Evolutionary conservation across 495 filamentous ascomycete species (phyloP), one percentile per base, ranked within the genome.

Genomic region (Aspergillus olivimuriae): DNA sequence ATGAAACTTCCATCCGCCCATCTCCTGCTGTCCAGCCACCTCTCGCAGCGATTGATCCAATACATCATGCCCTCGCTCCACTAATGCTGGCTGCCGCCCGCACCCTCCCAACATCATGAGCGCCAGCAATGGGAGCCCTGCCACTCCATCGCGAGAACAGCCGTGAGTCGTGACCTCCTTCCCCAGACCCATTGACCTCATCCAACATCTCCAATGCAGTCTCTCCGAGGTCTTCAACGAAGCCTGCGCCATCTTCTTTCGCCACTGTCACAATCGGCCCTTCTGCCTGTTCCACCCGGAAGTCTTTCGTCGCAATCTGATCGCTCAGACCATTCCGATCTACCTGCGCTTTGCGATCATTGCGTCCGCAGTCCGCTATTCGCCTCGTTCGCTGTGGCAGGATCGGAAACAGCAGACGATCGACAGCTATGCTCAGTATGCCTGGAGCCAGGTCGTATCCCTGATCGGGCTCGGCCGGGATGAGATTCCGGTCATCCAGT

Each of bases 211-310:
- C 24, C 5, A 5, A 28, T 5, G 24, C 24, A 6, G 24, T 28
- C 24, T 28, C 24, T 11, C 24, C 11, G 24, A 17, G 28, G 44
- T 59, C n/a, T 53, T 59, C 19, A 47, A 50, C 18, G 52, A 56
- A 47, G 53, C 56, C 14, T 53, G 49, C 49, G 44, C 50, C 30
- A 43, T 55, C 8, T 63, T 55, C 41, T 63, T 63, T 41, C 23
- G 35, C 10, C 56, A 55, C 26, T 56, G 49, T 23, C 62, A 65
- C 23, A 61, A 62, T 32, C 55, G 61, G 44, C 59, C 59, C 6
- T 65, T 57, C 39, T 50, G 48, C 11, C 52, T 62, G 33, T 65
- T 65, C 47, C 48, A 57, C 33, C 55, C 56, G 8, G 30, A 36
- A 5, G 39, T 42, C 1, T 63, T 65, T 19, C 45, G 51, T 15